Evolutionary conservation across 2,329 filamentous ascomycete genomes (phyloP), one percentile per base, ranked within the genome.

Genomic region (Ophiostoma sp.): DNA sequence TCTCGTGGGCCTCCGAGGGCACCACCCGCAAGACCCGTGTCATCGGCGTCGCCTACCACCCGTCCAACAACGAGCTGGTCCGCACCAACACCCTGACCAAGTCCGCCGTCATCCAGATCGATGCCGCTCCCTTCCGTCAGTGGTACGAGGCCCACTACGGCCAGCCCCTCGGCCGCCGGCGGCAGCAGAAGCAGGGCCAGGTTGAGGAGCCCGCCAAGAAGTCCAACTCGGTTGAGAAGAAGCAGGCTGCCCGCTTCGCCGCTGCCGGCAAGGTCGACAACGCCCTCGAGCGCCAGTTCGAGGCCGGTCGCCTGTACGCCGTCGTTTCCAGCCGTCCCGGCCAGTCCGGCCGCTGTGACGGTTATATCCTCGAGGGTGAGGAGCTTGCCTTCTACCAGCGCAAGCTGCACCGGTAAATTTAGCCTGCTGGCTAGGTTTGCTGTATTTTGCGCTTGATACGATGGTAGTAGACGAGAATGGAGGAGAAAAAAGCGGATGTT

Each of bases 61-160:
- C 96, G 77, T 98, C 95, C 85, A 99, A 99, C 95, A 99, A 99
- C 94, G 96, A 99, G 89, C 91, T 99, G 81, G 95, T 99, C 89
- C 96, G 96, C 84, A 99, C 96, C 87, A 99, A 99, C 92, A 98
- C 96, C 88, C 91, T 99, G 85, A 99, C 96, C 90, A 97, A 95
- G 89, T 94, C 94, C 83, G 96, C 96, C 87, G 93, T 99, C 83
- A 93, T 99, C 85, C 96, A 99, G 90, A 89, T 99, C 87, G 96
- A 99, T 86, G 96, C 97, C 81, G 94, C 96, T 78, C 96, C 96
- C 80, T 99, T 99, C 93, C 91, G 96, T 85, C 95, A 98, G 89
- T 99, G 96, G 96, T 99, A 97, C 88, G 96, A 99, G 91, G 94
- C 96, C 80, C 96, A 99, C 92, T 99, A 99, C 90, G 96, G 96